phyloP scores from a whole-genome alignment of 2,329 filamentous ascomycete species.

The Massarina eburnea region DNA sequence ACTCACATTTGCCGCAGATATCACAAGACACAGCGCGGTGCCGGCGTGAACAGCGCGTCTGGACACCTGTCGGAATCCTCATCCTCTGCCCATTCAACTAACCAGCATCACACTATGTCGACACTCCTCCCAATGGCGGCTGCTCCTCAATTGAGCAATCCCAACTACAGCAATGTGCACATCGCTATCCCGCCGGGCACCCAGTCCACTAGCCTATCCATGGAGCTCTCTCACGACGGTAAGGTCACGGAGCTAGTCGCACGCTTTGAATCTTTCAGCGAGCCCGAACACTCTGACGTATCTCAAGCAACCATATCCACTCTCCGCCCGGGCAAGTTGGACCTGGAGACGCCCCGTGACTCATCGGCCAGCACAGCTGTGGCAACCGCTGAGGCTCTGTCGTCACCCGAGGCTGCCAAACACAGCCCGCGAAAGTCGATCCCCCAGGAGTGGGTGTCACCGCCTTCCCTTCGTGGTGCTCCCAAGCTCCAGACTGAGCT shows the following conservation, averaged over 20 bases:
- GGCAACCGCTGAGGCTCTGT: neutral
- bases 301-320: slow-evolving; percentile 11
- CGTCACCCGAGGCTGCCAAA: neutral
- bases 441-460: slow-evolving; percentile 26
- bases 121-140: slow-evolving; percentile 20
- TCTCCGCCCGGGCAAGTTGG: slow-evolving; percentile 2
- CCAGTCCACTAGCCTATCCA: slow-evolving; percentile 20
- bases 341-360: slow-evolving; percentile 10
- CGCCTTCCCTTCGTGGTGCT: slow-evolving; percentile 6
- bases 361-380: neutral
- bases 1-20: slow-evolving; percentile 12
- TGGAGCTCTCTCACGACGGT: slow-evolving; percentile 28
- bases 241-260: slow-evolving; percentile 26
- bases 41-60: slow-evolving; percentile 10
- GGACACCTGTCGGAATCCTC: slow-evolving; percentile 4
- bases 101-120: slow-evolving; percentile 27
- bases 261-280: slow-evolving; percentile 20
- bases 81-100: slow-evolving; percentile 9
- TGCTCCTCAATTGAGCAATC: slow-evolving; percentile 14
- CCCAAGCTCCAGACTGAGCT: slow-evolving; percentile 25
- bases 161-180: slow-evolving; percentile 19
- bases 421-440: slow-evolving; percentile 30
- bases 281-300: slow-evolving; percentile 15
- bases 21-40: slow-evolving; percentile 15
- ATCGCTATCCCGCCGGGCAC: slow-evolving; percentile 24